Evolutionary conservation across 371 early-diverging fungal genomes (phyloP).

Genomic region (Batkoa obscura): DNA sequence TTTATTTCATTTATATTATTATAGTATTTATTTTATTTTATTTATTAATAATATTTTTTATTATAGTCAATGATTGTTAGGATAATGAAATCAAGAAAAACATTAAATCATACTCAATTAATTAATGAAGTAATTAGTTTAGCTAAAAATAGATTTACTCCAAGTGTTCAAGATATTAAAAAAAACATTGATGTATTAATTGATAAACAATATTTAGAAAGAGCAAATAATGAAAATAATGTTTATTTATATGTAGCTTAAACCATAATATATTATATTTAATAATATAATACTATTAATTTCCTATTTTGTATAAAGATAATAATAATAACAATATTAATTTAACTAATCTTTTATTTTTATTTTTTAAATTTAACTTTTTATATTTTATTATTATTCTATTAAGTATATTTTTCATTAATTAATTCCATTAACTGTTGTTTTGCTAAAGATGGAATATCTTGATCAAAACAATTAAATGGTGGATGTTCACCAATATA

Average conservation of each 20-base stretch:
- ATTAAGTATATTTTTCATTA: no score
- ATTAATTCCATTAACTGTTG: no score
- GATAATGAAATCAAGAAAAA: conserved; percentile 90
- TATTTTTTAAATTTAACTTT: no score
- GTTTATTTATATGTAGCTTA: conserved; percentile 73
- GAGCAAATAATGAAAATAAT: conserved; percentile 64
- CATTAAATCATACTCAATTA: conserved; percentile 63
- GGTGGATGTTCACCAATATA: background rate
- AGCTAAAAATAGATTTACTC: conserved; percentile 74
- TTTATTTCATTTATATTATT: conserved; percentile 1
- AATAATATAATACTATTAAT: no score
- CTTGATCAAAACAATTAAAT: no score
- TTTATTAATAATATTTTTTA: background rate
- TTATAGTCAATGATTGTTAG: conserved; percentile 81
- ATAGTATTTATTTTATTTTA: background rate
- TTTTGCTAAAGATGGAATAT: no score
- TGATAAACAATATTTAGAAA: conserved; percentile 88
- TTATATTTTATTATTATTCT: no score
- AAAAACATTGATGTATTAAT: conserved; percentile 85
- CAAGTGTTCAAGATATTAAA: conserved; percentile 80
- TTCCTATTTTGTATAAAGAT: no score
- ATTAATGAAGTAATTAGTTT: conserved; percentile 80
- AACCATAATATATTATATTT: background rate
- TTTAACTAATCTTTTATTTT: no score
- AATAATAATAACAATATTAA: no score